Evolutionary conservation across 2,329 filamentous ascomycete genomes (phyloP), one percentile per base, ranked within the genome.

Genomic region (Neopestalotiopsis clavispora): DNA sequence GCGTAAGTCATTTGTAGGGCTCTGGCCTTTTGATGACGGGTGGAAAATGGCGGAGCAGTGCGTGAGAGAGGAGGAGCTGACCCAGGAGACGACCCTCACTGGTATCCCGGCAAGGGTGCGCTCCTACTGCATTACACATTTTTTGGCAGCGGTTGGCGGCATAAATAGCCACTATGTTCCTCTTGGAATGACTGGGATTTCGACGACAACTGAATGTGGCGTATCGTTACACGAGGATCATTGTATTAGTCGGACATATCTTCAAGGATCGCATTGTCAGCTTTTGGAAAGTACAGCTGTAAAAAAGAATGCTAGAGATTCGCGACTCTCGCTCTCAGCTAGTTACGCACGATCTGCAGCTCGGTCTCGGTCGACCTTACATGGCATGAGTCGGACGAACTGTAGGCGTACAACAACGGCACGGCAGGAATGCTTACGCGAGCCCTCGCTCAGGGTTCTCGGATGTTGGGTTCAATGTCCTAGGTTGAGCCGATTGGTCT

Each of bases 41-140:
- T 59, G 57, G 30, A 59, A 56, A 59, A 59, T 59, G 57, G 57
- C 57, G 57, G 57, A 34, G 23, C 23, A 30, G 57, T 17, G 23
- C 13, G 23, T 28, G 57, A n/a, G 23, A 59, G 57, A 52, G 45
- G 45, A 52, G 17, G 20, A 52, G 45, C 45, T 52, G 45, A 52
- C 45, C 45, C 45, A 52, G 9, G 45, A 9, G n/a, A 52, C 20
- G 45, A 7, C n/a, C 45, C 20, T 52, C 20, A 20, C 45, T 52
- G 17, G 45, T 17, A 52, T n/a, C n/a, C 45, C 45, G 45, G 45
- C 45, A n/a, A n/a, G 45, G 45, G 20, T 52, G 45, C 9, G 45
- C 45, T n/a, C 45, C 45, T 52, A 52, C 17, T 52, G 45, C 17
- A 38, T 38, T 38, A 38, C 34, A 38, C 34, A 38, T 38, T 52